A percentile compares a stretch with the other conserved stretches of the same genome.
Conservation (phyloP, 176 grass and related monocot species). For the Leersia perrieri region DNA sequence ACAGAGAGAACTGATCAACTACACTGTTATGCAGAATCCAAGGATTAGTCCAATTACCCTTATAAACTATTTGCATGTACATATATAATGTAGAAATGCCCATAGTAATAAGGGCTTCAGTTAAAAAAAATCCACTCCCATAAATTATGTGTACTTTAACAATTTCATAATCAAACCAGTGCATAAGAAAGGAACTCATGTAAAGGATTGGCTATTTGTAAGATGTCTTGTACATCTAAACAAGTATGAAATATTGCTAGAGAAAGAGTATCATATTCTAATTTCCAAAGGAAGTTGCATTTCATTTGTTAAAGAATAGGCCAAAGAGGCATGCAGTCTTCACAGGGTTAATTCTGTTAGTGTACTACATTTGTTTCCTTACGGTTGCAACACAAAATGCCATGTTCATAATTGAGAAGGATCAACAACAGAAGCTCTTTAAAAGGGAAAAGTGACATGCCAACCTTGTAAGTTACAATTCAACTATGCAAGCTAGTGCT, state of each 20-base stretch:
- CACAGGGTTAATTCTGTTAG: not conserved
- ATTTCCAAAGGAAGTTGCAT: not conserved
- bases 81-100: not conserved
- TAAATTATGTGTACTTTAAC: not conserved
- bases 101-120: not conserved
- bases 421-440: not conserved
- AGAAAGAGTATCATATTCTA: not conserved
- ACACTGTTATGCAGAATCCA: not conserved
- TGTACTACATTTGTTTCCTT: not conserved
- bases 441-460: not conserved
- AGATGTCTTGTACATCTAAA: not conserved
- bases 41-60: not conserved
- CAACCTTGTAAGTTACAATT: not conserved
- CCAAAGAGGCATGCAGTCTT: not conserved
- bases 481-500: not conserved
- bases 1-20: constrained; percentile 2
- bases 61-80: not conserved
- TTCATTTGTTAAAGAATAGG: not conserved
- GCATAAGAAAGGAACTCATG: not conserved
- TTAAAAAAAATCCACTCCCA: not conserved
- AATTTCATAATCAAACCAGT: not conserved
- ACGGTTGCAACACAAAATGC: not conserved
- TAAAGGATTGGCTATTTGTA: not conserved
- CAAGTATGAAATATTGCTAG: not conserved
- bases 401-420: not conserved